Evolutionary conservation across 257 asterid genomes (phyloP), one percentile per base, ranked within the genome.

Genomic region (Scutellaria minor): DNA sequence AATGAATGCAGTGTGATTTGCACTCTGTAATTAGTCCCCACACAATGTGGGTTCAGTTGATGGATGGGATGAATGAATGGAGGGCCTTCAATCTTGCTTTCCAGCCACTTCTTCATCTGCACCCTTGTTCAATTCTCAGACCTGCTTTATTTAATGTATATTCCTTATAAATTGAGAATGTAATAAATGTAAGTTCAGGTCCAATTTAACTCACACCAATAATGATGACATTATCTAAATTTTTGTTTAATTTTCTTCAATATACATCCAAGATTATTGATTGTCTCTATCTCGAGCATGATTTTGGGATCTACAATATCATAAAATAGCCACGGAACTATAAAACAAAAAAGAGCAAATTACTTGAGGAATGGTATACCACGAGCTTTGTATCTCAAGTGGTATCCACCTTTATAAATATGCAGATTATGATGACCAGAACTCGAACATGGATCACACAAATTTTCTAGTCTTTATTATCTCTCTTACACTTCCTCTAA

Each of bases 31-130:
- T 61, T 40, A 35, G 69, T 53, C 66, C 53, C 68, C 70, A 60
- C 42, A 11, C 55, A 15, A 15, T 22, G 55, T 40, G 75, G 71
- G 73, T 54, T 51, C 71, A 75, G 40, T 46, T 14, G 66, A 64
- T 74, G 31, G 55, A 66, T 18, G 18, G 18, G 18, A 18, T 66
- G 70, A 75, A 68, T 58, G 84, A 64, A 56, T 74, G 85, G 79
- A 72, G 76, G 71, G 42, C 44, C 63, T 77, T 50, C 41, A 58
- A 51, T 72, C 56, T 81, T 51, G 53, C 54, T 81, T 84, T 35
- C 63, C 54, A 77, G 73, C 89, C 89, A 83, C 85, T 83, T 66
- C 71, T 80, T 79, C 71, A 45, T 81, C 75, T 61, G 78, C 82
- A n/a, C 55, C 52, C 50, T 51, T 67, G 58, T 37, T 50, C 54